Base-by-base conservation (phyloP, 345 rosid genomes). In the Angophora floribunda region DNA sequence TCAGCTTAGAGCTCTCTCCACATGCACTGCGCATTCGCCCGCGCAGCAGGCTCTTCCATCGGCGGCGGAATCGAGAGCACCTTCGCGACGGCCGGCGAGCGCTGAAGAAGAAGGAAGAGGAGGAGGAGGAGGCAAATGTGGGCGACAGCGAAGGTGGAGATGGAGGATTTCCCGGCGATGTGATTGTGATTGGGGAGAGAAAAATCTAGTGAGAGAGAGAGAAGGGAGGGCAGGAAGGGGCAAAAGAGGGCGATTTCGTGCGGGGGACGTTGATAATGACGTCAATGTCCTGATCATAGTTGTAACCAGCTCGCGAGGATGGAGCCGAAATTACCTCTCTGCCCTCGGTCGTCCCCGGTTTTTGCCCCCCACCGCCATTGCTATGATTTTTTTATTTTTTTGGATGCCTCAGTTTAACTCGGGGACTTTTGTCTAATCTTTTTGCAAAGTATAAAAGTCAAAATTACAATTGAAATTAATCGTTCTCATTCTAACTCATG, bases 111-210 rank as follows among this genome's bases (percentile, higher is more conserved):
- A 4, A 13, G 61, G 9, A 63, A 36, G 6, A 28, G 70, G 16
- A 13, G 75, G 15, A 16, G 45, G 4, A 36, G 13, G 26, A 5
- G 49, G 47, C 2, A 41, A 75, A 41, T 75, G 84, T 26, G 55
- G 87, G 87, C 61, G 87, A 86, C 53, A 84, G 70, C 65, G 84
- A 86, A 79, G 88, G 89, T 4, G 0, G 59, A 10, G 61, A 22
- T 5, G 61, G 61, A 59, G 50, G 21, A 82, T 70, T 52, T 52
- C 85, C n/a, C 86, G 53, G 87, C 51, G 92, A 86, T 85, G 65
- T 84, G 93, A 90, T 89, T 87, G 92, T 91, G 47, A 70, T 55
- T 55, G 61, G 61, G 89, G 86, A 90, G 65, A 28, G 90, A 88
- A 89, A 52, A 88, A 89, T 89, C 88, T 79, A 89, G 90, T 87